Evolutionary conservation across 306 rosid genomes (phyloP), one percentile per base, ranked within the genome.

Genomic region (Medicago ruthenica): DNA sequence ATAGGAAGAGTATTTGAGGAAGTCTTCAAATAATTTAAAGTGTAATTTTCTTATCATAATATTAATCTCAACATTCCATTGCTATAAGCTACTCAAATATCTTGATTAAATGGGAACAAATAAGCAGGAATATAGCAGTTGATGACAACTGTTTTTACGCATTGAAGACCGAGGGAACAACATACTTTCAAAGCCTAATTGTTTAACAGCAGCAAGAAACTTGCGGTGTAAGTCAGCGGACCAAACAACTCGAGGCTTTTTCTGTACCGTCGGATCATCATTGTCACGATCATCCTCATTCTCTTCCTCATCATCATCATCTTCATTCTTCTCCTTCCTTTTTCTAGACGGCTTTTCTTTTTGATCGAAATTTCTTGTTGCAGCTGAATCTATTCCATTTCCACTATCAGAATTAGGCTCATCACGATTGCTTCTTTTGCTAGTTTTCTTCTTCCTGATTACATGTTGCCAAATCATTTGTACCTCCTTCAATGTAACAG

Each of bases 191-290:
- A 95, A 79, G 83, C 99, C 97, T 68, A 95, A 73, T 76, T 95
- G 96, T 76, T 90, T 85, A 82, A 95, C 97, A 55, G 97, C 97
- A 6, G 87, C 88, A 7, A 95, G 93, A 79, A 95, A 95, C 83
- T 95, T 95, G 84, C 91, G 85, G 77, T 95, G 99, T 75, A 92
- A 89, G 36, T 90, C 96, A 10, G 85, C 86, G 10, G 97, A 89
- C 99, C 99, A 92, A 85, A 92, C 97, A 55, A 95, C 97, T 20
- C 97, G 93, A 76, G 97, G 90, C 83, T 95, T 92, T 86, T 95
- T 95, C 80, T 89, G 97, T 53, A 87, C 0, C 2, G 92, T 83
- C 0, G 93, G 83, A 70, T 95, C 97, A 0, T 92, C 92, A 47
- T 70, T 80, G 9, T 91, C 97, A 12, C 12, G n/a, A 62, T 81